Evolutionary conservation across 2,329 filamentous ascomycete genomes (phyloP), one percentile per base, ranked within the genome.

Genomic region (Fusarium sp.): DNA sequence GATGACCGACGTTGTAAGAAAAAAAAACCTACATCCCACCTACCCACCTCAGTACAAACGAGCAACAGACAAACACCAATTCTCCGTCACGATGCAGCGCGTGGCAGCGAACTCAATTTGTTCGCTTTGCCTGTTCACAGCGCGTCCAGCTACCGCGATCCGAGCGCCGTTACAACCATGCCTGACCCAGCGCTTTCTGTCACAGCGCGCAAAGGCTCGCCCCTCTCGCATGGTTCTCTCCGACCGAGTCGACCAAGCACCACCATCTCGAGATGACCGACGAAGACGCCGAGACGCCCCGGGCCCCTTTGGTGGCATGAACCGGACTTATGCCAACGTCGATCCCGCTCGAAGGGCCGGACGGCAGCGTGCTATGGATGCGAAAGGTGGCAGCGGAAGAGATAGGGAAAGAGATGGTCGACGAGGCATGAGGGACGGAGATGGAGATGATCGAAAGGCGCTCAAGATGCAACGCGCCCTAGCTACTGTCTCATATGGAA

Each of bases 381-480:
- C 63, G 9, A 69, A 56, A 38, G 61, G 61, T 75, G 68, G 59
- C n/a, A 68, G 72, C 38, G 64, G 74, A 40, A 69, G 73, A 56
- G 64, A 74, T 33, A 77, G 77, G 56, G 75, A 78, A 66, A 67
- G 75, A 62, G 75, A 68, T 34, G 62, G 55, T 16, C 61, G 81
- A 71, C 81, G 77, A 82, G 72, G 71, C 55, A 68, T 68, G 38
- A 72, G 69, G 60, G 78, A 79, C 67, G 72, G 69, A 60, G 78
- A 79, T 67, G 69, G 63, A 49, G 78, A 80, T 69, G 76, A 80
- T 79, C 83, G 77, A 79, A 94, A 96, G 77, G 94, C 95, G 4
- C 84, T 98, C 79, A 97, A 96, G 82, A 98, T 98, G 95, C 95
- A 97, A 78, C 89, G 89, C 56, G 85, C 91, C 2, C 83, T 98